Conservation (phyloP, 164 flowering plant genomes). For the Malania oleifera region DNA sequence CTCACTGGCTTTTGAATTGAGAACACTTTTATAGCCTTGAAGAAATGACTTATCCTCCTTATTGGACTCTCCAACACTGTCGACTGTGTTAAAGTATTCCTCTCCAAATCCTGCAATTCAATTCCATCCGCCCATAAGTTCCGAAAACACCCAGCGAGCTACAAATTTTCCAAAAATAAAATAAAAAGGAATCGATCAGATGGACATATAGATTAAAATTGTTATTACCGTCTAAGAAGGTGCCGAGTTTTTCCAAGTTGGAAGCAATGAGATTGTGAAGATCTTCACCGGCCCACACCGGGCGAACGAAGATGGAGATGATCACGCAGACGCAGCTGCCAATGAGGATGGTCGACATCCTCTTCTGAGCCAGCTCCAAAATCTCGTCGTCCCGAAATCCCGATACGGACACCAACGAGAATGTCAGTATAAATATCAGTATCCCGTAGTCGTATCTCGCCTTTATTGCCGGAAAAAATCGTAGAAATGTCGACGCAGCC, state of each 20-base stretch:
- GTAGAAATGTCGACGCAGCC: conserved; percentile 14
- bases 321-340: conserved; percentile 17
- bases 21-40: conserved; percentile 23
- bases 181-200: neutral
- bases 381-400: conserved; percentile 22
- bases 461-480: conserved; percentile 26
- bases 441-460: conserved; percentile 29
- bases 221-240: conserved; percentile 22
- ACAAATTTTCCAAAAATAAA: neutral
- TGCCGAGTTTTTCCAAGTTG: conserved; percentile 22
- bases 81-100: conserved; percentile 13
- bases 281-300: conserved; percentile 31
- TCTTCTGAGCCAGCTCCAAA: conserved; percentile 14
- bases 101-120: conserved; percentile 18
- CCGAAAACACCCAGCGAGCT: too few relatives aligned
- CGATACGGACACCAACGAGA: conserved; percentile 23
- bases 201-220: too few relatives aligned
- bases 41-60: conserved; percentile 9
- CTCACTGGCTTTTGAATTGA: conserved; percentile 24
- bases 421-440: conserved; percentile 27
- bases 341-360: conserved; percentile 18
- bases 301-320: conserved; percentile 18
- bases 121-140: neutral
- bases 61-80: neutral
- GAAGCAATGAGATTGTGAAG: conserved; percentile 21